phyloP scores from a whole-genome alignment of 2,329 filamentous ascomycete genomes.

The Claviceps pusilla region DNA sequence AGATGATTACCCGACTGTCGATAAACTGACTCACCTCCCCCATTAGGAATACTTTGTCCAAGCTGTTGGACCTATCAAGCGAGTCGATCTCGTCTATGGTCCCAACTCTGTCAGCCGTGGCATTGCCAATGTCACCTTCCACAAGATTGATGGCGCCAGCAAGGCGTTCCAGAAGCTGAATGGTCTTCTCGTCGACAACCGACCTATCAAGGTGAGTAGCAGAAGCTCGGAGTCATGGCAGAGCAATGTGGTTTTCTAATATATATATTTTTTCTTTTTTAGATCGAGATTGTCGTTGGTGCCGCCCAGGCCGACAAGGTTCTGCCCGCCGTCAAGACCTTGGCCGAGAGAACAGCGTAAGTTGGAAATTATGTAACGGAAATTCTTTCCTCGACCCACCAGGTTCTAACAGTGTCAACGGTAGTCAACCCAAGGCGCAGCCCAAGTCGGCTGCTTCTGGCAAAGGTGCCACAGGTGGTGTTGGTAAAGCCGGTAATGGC shows the following conservation, averaged over 20 bases:
- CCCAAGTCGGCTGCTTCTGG: conserved; percentile 67
- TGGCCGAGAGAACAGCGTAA: conserved; percentile 69
- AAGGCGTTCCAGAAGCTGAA: conserved; percentile 76
- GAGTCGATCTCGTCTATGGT: conserved; percentile 81
- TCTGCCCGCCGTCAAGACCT: conserved; percentile 48
- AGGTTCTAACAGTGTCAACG: conserved; percentile 1
- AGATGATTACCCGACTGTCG: conserved; percentile 15
- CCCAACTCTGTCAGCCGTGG: conserved; percentile 84
- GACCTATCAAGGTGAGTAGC: conserved; percentile 65
- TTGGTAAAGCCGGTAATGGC: conserved; percentile 22
- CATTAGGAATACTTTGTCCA: conserved; percentile 90
- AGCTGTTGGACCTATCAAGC: conserved; percentile 80
- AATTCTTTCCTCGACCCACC: neutral
- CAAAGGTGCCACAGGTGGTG: conserved; percentile 33
- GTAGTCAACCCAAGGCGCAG: conserved; percentile 30
- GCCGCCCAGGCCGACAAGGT: conserved; percentile 56
- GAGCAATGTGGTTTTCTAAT: neutral
- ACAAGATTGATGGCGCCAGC: conserved; percentile 63
- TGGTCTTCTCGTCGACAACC: conserved; percentile 76
- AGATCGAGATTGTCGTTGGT: conserved; percentile 86
- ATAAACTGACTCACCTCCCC: conserved; percentile 53
- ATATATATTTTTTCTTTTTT: neutral
- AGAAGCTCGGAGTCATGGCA: neutral
- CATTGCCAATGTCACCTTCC: conserved; percentile 79
- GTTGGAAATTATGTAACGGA: conserved; percentile 11